phyloP scores from a whole-genome alignment of 371 early-diverging fungal species.

The Mortierella sp. region DNA sequence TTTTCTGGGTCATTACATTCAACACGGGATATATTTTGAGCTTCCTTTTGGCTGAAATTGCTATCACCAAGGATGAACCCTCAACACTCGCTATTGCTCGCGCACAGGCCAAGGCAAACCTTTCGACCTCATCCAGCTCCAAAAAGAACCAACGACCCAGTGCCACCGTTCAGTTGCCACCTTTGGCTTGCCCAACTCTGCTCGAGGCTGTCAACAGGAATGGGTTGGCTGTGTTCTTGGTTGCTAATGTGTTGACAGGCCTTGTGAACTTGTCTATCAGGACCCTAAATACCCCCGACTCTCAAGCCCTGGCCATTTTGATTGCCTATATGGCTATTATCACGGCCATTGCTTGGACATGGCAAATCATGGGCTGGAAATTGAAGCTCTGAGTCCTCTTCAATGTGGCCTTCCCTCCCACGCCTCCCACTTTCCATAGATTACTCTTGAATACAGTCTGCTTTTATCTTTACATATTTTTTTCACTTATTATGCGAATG shows the following conservation, averaged over 20 bases:
- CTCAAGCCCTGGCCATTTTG: conserved; percentile 61
- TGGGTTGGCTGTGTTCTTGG: conserved; percentile 84
- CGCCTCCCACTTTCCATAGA: not conserved
- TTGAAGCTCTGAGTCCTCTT: conserved; percentile 27
- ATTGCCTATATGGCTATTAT: conserved; percentile 54
- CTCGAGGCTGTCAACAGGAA: conserved; percentile 81
- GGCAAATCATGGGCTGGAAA: conserved; percentile 40
- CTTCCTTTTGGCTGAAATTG: conserved; percentile 66
- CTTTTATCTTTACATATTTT: no score
- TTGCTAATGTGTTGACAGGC: conserved; percentile 91
- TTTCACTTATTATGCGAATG: no score
- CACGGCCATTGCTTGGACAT: conserved; percentile 20
- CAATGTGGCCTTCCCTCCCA: conserved; percentile 3
- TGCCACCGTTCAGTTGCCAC: conserved; percentile 34
- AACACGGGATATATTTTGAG: conserved; percentile 66
- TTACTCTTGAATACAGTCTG: conserved; percentile 3
- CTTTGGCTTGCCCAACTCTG: conserved; percentile 60
- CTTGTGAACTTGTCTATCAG: conserved; percentile 76
- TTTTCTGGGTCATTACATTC: conserved; percentile 78
- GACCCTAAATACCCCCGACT: conserved; percentile 69
- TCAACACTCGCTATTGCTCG: conserved; percentile 44
- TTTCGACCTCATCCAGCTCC: conserved; percentile 29
- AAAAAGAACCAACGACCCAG: conserved; percentile 42
- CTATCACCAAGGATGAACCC: conserved; percentile 42
- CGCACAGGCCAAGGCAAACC: conserved; percentile 32